A percentile compares a stretch with the other conserved stretches of the same genome.
Evolutionary conservation across 1,284 basidiomycete species (phyloP).

Genomic region (Trichosporon ovoides): DNA sequence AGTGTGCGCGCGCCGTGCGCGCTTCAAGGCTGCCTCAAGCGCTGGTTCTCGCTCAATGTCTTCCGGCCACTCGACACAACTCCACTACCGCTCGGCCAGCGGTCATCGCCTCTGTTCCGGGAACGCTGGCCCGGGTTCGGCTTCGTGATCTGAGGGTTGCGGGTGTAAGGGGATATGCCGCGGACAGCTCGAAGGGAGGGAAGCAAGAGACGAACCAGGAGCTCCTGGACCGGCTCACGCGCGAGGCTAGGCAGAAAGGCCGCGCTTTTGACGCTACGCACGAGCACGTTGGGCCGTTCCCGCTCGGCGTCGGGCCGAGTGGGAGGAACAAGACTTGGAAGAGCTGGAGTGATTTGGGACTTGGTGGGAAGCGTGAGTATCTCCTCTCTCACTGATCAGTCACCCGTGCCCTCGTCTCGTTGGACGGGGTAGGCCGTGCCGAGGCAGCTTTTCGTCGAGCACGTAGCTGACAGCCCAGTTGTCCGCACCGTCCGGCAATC

Average conservation of each 20-base stretch:
- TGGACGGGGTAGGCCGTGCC: no score
- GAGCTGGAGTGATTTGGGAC: slow-evolving; percentile 71
- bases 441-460: neutral
- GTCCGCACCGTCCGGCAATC: slow-evolving; percentile 71
- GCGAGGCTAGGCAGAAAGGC: slow-evolving; percentile 19
- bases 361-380: slow-evolving; percentile 72
- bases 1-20: neutral
- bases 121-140: no score
- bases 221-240: slow-evolving; percentile 26
- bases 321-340: slow-evolving; percentile 52
- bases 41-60: neutral
- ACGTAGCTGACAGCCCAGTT: slow-evolving; percentile 51
- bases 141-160: no score
- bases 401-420: no score
- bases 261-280: slow-evolving; percentile 19
- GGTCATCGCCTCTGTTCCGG: no score
- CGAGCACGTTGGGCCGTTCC: slow-evolving; percentile 68
- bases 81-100: neutral
- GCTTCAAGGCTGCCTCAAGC: neutral
- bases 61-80: no score
- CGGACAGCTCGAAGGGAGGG: neutral
- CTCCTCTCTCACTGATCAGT: no score
- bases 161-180: neutral
- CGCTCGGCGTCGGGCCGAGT: slow-evolving; percentile 62
- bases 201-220: slow-evolving; percentile 23